Conservation (phyloP, 495 filamentous ascomycete species). For the Penicillium egyptiacum region DNA sequence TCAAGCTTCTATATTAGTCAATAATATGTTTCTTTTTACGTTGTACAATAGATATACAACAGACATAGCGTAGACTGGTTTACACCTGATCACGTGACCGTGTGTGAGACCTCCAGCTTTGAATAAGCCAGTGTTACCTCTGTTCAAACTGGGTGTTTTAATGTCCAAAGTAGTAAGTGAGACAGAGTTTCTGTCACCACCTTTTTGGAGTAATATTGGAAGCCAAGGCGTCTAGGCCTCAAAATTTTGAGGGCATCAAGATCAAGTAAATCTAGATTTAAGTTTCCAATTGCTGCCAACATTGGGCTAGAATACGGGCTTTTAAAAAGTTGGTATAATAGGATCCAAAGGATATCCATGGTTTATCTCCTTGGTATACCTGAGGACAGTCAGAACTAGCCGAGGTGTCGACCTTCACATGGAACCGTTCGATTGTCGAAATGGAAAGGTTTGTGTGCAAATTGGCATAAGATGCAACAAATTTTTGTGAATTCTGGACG, state of each 20-base stretch:
- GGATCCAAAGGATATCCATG: neutral
- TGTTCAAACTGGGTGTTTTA: neutral
- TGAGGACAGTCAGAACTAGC: no score
- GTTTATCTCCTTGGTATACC: neutral
- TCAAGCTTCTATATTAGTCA: neutral
- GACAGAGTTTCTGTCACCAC: neutral
- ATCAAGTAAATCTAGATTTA: neutral
- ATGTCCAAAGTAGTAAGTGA: neutral
- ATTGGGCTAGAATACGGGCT: no score
- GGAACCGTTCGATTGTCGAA: no score
- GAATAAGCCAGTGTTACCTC: neutral
- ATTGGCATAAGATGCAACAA: no score
- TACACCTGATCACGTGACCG: neutral
- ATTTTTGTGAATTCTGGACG: no score
- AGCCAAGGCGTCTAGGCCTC: constrained; percentile 2
- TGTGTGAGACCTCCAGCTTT: neutral
- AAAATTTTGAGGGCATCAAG: neutral
- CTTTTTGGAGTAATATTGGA: neutral
- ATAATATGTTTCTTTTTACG: neutral
- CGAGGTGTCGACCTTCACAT: no score
- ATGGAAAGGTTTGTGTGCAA: no score
- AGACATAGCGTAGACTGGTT: no score
- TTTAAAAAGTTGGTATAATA: neutral
- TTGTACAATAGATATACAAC: no score
- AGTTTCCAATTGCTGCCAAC: neutral